Percentiles rank a stretch among this genome's conserved stretches.
Evolutionary conservation across 2,329 filamentous ascomycete species (phyloP).

Genomic region (Calonectria pteridis): DNA sequence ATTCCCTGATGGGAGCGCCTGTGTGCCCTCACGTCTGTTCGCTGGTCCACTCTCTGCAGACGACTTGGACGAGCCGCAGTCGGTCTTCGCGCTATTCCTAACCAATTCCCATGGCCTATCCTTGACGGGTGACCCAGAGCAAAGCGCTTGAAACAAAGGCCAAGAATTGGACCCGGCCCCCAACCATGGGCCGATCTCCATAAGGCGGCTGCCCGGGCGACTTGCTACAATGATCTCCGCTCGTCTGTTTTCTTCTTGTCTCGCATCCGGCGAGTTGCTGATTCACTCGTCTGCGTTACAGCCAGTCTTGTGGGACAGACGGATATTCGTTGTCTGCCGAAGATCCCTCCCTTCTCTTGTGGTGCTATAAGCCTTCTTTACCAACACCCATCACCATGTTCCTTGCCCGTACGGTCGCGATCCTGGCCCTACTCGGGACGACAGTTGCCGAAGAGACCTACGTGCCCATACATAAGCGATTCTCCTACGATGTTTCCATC

Average conservation of each 20-base stretch:
- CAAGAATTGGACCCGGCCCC: not conserved
- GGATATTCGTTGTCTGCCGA: not conserved
- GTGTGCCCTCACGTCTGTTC: not conserved
- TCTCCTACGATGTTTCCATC: constrained; percentile 19
- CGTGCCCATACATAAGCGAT: constrained; percentile 26
- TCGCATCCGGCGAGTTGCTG: not conserved
- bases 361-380: not conserved
- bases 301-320: not conserved
- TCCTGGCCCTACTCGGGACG: constrained; percentile 10
- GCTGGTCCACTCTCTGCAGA: not conserved
- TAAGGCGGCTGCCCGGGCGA: not conserved
- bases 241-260: not conserved
- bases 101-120: not conserved
- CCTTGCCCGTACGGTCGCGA: not conserved
- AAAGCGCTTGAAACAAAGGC: not conserved
- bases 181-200: not conserved
- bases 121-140: not conserved
- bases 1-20: not conserved
- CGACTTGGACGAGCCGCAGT: not conserved
- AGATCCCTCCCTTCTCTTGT: not conserved
- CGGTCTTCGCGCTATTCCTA: not conserved
- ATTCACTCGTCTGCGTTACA: constrained; percentile 6
- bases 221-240: not conserved
- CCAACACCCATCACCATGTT: constrained; percentile 1
- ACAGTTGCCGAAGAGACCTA: constrained; percentile 14